Conservation (phyloP, 116 monocot species). For the Phalaenopsis hybrid region DNA sequence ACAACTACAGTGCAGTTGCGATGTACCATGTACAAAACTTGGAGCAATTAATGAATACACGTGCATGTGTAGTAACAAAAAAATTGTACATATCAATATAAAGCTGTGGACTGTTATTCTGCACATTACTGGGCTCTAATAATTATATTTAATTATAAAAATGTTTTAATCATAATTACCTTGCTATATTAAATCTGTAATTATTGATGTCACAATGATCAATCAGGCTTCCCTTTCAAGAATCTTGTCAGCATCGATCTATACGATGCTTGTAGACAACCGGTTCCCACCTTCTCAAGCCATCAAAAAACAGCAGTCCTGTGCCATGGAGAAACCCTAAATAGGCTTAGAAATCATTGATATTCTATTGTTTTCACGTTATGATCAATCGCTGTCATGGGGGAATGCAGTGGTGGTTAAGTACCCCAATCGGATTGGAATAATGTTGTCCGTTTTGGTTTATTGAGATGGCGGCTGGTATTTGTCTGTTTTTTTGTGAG, state of each 20-base stretch:
- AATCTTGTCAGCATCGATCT: slow-evolving; percentile 34
- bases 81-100: too few relatives aligned
- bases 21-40: too few relatives aligned
- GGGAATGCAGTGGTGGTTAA: slow-evolving; percentile 13
- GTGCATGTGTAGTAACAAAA: too few relatives aligned
- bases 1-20: too few relatives aligned
- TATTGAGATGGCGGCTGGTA: slow-evolving; percentile 3
- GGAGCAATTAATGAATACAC: too few relatives aligned
- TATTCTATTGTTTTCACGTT: not conserved
- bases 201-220: slow-evolving; percentile 20
- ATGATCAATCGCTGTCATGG: slow-evolving; percentile 9
- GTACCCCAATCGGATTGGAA: too few relatives aligned
- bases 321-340: slow-evolving; percentile 12
- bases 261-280: slow-evolving; percentile 64
- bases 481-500: not conserved
- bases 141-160: too few relatives aligned
- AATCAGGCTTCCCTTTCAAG: slow-evolving; percentile 28
- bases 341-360: slow-evolving; percentile 2
- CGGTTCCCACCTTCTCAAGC: slow-evolving; percentile 49
- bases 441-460: too few relatives aligned
- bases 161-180: not conserved
- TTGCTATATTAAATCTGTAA: not conserved
- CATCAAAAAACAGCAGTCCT: slow-evolving; percentile 14
- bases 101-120: too few relatives aligned
- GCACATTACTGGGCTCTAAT: too few relatives aligned